Base-by-base conservation (phyloP, 2,329 filamentous ascomycete species). In the Fusarium euwallaceae region DNA sequence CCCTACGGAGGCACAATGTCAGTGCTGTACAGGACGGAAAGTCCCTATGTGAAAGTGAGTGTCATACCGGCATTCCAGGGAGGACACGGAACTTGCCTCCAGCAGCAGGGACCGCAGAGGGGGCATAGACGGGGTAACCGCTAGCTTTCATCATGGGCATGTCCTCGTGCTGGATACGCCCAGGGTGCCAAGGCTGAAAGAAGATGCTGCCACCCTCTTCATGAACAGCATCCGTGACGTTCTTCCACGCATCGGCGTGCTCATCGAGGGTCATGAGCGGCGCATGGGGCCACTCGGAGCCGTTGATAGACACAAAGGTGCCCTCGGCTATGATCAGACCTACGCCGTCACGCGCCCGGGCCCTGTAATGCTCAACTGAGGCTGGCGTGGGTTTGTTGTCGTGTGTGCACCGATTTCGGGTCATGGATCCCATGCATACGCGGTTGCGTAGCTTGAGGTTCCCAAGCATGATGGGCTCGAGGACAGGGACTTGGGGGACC, bases 381-480 rank as follows among this genome's bases (percentile, higher is more conserved):
- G 56, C 29, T n/a, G 37, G 53, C 2, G 53, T 43, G 1, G 70
- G 70, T 17, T 65, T 72, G 36, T 53, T 51, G 11, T 71, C 20
- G n/a, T 61, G 41, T 11, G 37, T 17, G 11, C 67, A 71, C 11
- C 70, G 63, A 17, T 72, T 72, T 0, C 67, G 64, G 3, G 70
- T 72, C 67, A 71, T 71, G 12, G 70, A 71, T 2, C 70, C 70
- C 70, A 72, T 72, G 27, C 48, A 51, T 2, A 72, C 41, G 8
- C 67, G 67, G 32, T 71, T 71, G 2, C 64, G 48, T 2, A 72
- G 29, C 7, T 6, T 34, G n/a, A 69, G 34, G 6, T 39, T 61
- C 0, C 20, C 66, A 0, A 45, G 61, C 12, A 43, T 29, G 10
- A 66, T 32, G 29, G 66, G 66, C 2, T 60, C 11, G 9, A 71